Evolutionary conservation across 768 basidiomycete genomes (phyloP).

Genomic region (Mycena epipterygia): DNA sequence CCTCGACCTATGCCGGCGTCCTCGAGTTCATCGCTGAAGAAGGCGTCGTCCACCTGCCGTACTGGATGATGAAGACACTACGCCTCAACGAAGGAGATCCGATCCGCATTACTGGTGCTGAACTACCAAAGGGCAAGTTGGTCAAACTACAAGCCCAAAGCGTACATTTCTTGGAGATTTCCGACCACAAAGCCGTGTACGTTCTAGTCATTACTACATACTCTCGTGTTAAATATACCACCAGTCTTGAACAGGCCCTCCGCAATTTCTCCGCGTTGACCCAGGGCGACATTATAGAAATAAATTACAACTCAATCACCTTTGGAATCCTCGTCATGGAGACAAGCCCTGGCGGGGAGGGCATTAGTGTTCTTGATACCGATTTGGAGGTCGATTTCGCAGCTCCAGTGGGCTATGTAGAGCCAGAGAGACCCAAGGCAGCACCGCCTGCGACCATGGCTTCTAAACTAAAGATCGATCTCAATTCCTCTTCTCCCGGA

Average conservation of each 20-base stretch:
- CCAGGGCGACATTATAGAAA: constrained; percentile 97
- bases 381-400: constrained; percentile 99
- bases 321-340: constrained; percentile 99
- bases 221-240: background rate
- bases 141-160: constrained; percentile 98
- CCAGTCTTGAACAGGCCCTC: constrained; percentile 93
- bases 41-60: constrained; percentile 93
- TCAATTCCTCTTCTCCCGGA: constrained; percentile 87
- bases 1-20: constrained; percentile 95
- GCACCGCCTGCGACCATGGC: constrained; percentile 93
- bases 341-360: constrained; percentile 85
- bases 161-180: constrained; percentile 95
- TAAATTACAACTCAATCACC: constrained; percentile 95
- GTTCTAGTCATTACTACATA: constrained; percentile 46
- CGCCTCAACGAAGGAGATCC: constrained; percentile 95
- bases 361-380: constrained; percentile 92
- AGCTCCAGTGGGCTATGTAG: constrained; percentile 92
- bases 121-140: constrained; percentile 92
- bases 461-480: constrained; percentile 94
- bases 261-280: constrained; percentile 94
- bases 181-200: constrained; percentile 97
- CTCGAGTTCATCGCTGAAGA: constrained; percentile 99
- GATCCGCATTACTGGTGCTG: constrained; percentile 90
- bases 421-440: constrained; percentile 90
- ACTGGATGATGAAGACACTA: constrained; percentile 99